phyloP scores from a whole-genome alignment of 768 basidiomycete genomes.

The Mycena sanguinolenta region DNA sequence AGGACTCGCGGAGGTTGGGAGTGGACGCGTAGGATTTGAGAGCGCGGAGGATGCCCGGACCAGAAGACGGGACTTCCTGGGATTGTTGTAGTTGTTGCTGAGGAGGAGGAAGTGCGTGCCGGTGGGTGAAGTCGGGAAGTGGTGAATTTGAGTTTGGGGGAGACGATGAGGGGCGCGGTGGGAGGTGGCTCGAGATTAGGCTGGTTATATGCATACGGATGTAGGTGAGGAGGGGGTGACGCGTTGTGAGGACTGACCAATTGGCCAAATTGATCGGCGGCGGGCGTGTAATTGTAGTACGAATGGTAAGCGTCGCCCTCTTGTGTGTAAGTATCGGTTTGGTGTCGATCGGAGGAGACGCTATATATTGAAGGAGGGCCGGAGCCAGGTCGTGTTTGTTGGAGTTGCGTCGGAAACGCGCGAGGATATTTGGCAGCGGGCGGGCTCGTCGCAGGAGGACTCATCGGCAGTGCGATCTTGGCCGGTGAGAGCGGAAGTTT shows the following conservation, averaged over 20 bases:
- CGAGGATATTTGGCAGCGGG: conserved; percentile 18
- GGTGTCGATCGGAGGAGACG: conserved; percentile 31
- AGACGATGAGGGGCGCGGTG: conserved; percentile 37
- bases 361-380: conserved; percentile 34
- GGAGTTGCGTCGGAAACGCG: conserved; percentile 17
- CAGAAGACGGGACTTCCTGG: conserved; percentile 8
- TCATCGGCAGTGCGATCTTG: conserved; percentile 32
- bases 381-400: conserved; percentile 6
- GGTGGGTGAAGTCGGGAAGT: conserved; percentile 34
- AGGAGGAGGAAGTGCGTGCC: conserved; percentile 28
- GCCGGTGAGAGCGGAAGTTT: conserved; percentile 40
- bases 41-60: conserved; percentile 32
- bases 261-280: conserved; percentile 32
- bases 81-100: conserved; percentile 6
- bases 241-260: conserved; percentile 35
- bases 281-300: conserved; percentile 34
- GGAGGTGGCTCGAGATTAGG: conserved; percentile 43
- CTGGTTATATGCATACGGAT: conserved; percentile 66
- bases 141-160: conserved; percentile 47
- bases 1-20: conserved; percentile 65
- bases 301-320: conserved; percentile 36
- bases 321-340: conserved; percentile 23
- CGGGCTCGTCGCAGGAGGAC: conserved; percentile 23
- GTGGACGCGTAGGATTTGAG: conserved; percentile 74
- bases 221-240: conserved; percentile 42